Evolutionary conservation across 2,329 filamentous ascomycete species (phyloP).

Genomic region (Microsporum ferrugineum): DNA sequence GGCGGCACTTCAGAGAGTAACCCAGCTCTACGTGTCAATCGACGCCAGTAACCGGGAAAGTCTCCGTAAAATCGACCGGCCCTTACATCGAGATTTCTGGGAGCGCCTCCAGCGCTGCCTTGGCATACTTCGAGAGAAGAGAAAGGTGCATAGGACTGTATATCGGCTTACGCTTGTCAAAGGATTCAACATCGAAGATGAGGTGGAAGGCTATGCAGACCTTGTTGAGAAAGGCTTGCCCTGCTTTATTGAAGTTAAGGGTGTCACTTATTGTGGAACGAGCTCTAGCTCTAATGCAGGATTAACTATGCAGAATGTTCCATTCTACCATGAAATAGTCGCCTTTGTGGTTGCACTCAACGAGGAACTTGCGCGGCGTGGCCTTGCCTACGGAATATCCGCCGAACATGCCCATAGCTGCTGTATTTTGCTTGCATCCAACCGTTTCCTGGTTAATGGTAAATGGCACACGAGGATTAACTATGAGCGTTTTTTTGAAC

Average conservation of each 20-base stretch:
- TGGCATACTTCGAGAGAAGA: slow-evolving; percentile 73
- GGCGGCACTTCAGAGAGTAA: slow-evolving; percentile 68
- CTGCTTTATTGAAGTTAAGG: slow-evolving; percentile 91
- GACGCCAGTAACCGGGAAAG: slow-evolving; percentile 86
- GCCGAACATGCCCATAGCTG: slow-evolving; percentile 94
- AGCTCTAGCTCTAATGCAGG: slow-evolving; percentile 72
- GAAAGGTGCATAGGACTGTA: slow-evolving; percentile 79
- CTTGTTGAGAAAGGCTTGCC: slow-evolving; percentile 77
- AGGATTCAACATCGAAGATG: slow-evolving; percentile 94
- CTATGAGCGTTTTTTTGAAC: slow-evolving; percentile 76
- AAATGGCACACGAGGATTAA: slow-evolving; percentile 90
- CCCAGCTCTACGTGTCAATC: slow-evolving; percentile 92
- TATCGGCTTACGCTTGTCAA: slow-evolving; percentile 93
- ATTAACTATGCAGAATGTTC: slow-evolving; percentile 93
- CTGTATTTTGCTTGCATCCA: slow-evolving; percentile 75
- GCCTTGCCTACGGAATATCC: slow-evolving; percentile 76
- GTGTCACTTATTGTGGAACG: slow-evolving; percentile 93
- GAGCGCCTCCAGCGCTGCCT: slow-evolving; percentile 86
- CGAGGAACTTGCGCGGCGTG: slow-evolving; percentile 53
- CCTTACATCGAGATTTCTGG: slow-evolving; percentile 93
- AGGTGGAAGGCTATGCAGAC: slow-evolving; percentile 78
- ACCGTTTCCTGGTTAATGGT: slow-evolving; percentile 62
- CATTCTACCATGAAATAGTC: slow-evolving; percentile 83
- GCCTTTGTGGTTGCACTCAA: slow-evolving; percentile 71
- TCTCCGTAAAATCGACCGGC: slow-evolving; percentile 77